phyloP scores from a whole-genome alignment of 768 basidiomycete species.

The Cubamyces sp. region DNA sequence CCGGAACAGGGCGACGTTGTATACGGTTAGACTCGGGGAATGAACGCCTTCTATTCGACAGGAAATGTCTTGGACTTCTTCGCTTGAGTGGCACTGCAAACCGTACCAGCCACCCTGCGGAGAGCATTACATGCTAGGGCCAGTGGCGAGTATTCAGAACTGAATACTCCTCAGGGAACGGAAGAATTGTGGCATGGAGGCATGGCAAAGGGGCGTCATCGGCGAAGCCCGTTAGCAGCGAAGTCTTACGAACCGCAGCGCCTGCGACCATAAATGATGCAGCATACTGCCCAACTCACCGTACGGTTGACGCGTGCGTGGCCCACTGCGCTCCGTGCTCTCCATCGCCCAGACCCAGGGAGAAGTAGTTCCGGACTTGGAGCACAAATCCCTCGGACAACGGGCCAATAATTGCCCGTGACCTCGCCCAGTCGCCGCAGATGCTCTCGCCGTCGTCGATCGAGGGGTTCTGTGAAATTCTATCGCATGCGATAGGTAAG shows the following conservation, averaged over 20 bases:
- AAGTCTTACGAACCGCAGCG: too few species aligned
- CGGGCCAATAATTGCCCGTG: constrained; percentile 11
- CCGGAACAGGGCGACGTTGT: background rate
- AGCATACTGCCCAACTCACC: too few species aligned
- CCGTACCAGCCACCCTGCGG: background rate
- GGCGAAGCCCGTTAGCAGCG: too few species aligned
- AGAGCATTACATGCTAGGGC: background rate
- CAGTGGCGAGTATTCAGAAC: background rate
- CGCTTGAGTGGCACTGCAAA: constrained; percentile 18
- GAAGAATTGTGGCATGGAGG: background rate
- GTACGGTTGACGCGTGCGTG: background rate
- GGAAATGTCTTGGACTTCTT: background rate
- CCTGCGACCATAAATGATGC: too few species aligned
- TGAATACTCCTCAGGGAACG: background rate
- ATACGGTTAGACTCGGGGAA: constrained; percentile 18
- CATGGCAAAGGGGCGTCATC: too few species aligned
- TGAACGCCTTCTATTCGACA: constrained; percentile 18
- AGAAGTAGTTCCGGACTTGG: background rate
- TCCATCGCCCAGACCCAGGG: background rate
- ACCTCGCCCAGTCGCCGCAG: background rate
- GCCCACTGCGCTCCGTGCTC: background rate
- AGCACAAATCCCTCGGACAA: constrained; percentile 3
- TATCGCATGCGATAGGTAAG: background rate
- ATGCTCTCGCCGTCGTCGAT: background rate
- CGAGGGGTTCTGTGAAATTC: constrained; percentile 1